phyloP scores from a whole-genome alignment of 2,329 filamentous ascomycete species.

The Aaosphaeria arxii region DNA sequence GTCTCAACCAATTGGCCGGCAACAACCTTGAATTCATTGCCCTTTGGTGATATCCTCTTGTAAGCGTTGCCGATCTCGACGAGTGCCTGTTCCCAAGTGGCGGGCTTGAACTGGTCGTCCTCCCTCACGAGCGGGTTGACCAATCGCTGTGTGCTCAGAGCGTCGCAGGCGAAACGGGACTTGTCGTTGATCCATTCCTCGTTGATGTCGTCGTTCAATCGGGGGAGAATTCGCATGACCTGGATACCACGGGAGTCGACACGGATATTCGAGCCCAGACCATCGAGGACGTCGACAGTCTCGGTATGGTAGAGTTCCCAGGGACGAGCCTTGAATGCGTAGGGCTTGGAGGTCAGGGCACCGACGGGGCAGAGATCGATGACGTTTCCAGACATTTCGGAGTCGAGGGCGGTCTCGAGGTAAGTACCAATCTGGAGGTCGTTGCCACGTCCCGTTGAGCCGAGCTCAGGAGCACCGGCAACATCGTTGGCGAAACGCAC shows the following conservation, averaged over 20 bases:
- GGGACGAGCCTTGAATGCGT: conserved; percentile 92
- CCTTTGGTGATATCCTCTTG: conserved; percentile 74
- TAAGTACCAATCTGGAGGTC: conserved; percentile 98
- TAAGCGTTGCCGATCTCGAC: conserved; percentile 81
- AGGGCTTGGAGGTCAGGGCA: conserved; percentile 94
- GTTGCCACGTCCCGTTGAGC: conserved; percentile 92
- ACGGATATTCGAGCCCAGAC: conserved; percentile 88
- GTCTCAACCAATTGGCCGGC: conserved; percentile 89
- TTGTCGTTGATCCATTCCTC: conserved; percentile 99
- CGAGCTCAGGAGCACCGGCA: conserved; percentile 91
- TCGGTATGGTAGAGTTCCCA: conserved; percentile 98
- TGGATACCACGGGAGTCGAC: conserved; percentile 91
- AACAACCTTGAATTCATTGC: conserved; percentile 93
- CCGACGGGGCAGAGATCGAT: conserved; percentile 98
- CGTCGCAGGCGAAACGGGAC: conserved; percentile 92
- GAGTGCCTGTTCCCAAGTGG: conserved; percentile 92
- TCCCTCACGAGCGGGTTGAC: conserved; percentile 88
- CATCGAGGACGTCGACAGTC: conserved; percentile 91
- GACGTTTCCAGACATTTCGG: conserved; percentile 93
- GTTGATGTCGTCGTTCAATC: conserved; percentile 96
- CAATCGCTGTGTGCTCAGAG: conserved; percentile 90
- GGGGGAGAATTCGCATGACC: conserved; percentile 90
- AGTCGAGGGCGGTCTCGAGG: conserved; percentile 88
- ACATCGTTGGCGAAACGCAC: conserved; percentile 97
- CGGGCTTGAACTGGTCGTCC: conserved; percentile 87